Evolutionary conservation across 179 eudicot species (phyloP), one percentile per base, ranked within the genome.

Genomic region (Heliamphora pulchella): DNA sequence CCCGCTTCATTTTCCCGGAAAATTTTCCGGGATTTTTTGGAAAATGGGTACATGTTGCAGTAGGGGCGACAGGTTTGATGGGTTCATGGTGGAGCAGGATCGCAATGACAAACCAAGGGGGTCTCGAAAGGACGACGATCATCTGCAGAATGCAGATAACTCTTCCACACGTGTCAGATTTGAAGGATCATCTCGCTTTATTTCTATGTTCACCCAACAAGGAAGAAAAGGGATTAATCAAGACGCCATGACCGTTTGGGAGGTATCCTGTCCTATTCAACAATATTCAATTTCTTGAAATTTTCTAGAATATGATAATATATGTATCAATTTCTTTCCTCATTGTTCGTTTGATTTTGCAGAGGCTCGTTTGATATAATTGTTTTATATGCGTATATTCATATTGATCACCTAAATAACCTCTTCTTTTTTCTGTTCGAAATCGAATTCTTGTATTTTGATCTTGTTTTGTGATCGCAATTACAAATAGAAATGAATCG

Each of bases 161-260:
- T 4, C 50, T 61, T 93, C 90, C 51, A 88, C 89, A 4, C 84
- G 84, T 65, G 78, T 92, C 39, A 85, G 92, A 79, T 72, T 88
- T 5, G 86, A 85, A 67, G 97, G 95, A 78, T 89, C 84, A 22
- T 94, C 98, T 8, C 83, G 81, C 62, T 84, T 44, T 80, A 76
- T 88, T 54, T 91, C 97, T 2, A 91, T 90, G 94, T 90, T 88
- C 63, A 83, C 88, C 15, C 89, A 85, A 78, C 91, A 91, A 88
- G 98, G 98, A 70, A 85, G 83, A 79, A 94, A 94, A 81, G 98
- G 97, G 18, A 66, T 82, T 62, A 94, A 92, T 81, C 98, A 94
- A 86, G 98, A 94, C 76, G 89, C 97, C 76, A 92, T 92, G 97
- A 91, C 97, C 3, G 92, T 90, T 86, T 94, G 98, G 97, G 97